A percentile compares a stretch with the other conserved stretches of the same genome.
Conservation (phyloP, 2,329 filamentous ascomycete species). For the Fusarium abutilonis region DNA sequence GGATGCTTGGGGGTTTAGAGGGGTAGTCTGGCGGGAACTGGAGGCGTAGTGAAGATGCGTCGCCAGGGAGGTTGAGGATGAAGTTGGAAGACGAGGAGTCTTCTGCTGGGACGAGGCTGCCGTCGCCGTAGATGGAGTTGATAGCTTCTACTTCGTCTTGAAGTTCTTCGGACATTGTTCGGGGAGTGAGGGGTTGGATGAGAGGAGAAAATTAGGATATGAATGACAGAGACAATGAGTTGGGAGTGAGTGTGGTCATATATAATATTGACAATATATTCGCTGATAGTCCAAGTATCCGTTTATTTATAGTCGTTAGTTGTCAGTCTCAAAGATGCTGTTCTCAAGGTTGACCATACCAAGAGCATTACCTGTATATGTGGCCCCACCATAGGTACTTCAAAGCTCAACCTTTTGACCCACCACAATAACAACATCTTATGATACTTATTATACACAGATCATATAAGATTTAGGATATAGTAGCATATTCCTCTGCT, state of each 20-base stretch:
- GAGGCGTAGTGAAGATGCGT: slow-evolving; percentile 67
- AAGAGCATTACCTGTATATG: slow-evolving; percentile 16
- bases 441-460: neutral
- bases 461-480: neutral
- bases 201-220: neutral
- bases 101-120: slow-evolving; percentile 63
- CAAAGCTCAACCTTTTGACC: slow-evolving; percentile 19
- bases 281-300: neutral
- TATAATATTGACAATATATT: neutral
- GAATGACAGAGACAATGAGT: neutral
- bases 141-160: slow-evolving; percentile 81
- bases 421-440: slow-evolving; percentile 10
- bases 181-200: slow-evolving; percentile 20
- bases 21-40: slow-evolving; percentile 81
- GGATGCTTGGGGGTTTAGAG: slow-evolving; percentile 73
- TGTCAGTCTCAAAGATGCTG: slow-evolving; percentile 11
- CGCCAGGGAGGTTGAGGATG: slow-evolving; percentile 73
- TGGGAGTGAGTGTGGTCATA: neutral
- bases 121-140: slow-evolving; percentile 82
- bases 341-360: slow-evolving; percentile 17
- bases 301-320: neutral
- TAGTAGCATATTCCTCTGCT: slow-evolving; percentile 5
- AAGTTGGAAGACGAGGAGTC: slow-evolving; percentile 53
- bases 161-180: slow-evolving; percentile 67
- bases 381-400: slow-evolving; percentile 42